Conservation (phyloP, 2,329 filamentous ascomycete genomes). For the Ploettnerulaceae sp. region DNA sequence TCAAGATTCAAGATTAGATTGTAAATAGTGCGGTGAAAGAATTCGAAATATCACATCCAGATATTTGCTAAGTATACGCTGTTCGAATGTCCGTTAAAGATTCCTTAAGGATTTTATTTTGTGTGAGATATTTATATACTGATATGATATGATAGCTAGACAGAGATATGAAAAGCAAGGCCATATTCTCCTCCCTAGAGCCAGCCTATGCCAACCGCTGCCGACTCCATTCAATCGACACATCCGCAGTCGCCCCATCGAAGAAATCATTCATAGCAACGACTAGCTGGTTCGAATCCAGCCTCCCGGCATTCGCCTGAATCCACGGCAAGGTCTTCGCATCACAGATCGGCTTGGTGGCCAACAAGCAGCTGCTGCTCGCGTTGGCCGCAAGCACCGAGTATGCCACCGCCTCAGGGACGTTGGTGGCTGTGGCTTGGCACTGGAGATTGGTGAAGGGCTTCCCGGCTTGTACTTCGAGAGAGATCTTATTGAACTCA, state of each 20-base stretch:
- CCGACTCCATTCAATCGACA: slow-evolving; percentile 36
- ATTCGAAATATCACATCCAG: too few species aligned
- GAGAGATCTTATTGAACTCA: slow-evolving; percentile 35
- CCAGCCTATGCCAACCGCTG: slow-evolving; percentile 17
- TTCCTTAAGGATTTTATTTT: too few species aligned
- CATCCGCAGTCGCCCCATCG: slow-evolving; percentile 45
- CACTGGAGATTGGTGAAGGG: slow-evolving; percentile 43
- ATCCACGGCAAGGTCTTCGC: slow-evolving; percentile 45
- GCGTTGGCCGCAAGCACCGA: slow-evolving; percentile 42
- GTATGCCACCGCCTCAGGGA: slow-evolving; percentile 42
- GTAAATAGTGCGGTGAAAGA: too few species aligned
- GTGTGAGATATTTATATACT: too few species aligned
- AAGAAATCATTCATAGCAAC: slow-evolving; percentile 49
- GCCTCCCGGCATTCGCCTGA: slow-evolving; percentile 37
- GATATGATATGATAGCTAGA: too few species aligned
- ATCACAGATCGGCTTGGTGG: slow-evolving; percentile 46
- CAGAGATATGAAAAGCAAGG: too few species aligned
- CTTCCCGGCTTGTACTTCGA: slow-evolving; percentile 32
- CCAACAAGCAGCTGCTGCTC: slow-evolving; percentile 41
- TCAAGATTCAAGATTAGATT: too few species aligned
- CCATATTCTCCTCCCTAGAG: background rate
- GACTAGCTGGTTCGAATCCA: slow-evolving; percentile 38
- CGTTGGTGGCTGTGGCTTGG: slow-evolving; percentile 48
- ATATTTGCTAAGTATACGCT: too few species aligned
- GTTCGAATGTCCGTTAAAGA: too few species aligned